These are phyloP conservation scores for Secale cereale DNA, from an alignment of 176 grass and related monocot species.

Conservation along the genomic window DNA sequence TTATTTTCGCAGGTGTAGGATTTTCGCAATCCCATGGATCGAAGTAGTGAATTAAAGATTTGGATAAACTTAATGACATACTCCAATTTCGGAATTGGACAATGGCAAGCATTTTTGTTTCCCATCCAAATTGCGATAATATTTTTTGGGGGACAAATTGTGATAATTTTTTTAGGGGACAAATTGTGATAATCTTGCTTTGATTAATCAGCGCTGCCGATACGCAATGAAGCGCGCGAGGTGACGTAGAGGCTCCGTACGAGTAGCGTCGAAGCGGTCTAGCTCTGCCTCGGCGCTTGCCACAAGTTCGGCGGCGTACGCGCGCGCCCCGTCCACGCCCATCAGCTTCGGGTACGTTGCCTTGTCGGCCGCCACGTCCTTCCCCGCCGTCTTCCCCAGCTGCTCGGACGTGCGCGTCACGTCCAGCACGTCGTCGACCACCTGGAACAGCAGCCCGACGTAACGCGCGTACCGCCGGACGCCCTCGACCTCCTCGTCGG, in stretches of 20 bases:
- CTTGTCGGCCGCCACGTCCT: background rate
- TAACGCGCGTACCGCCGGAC: conserved; percentile 1
- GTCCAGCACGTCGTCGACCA: conserved; percentile 11
- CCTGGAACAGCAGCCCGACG: conserved; percentile 2
- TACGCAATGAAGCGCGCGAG: background rate
- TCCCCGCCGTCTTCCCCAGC: conserved; percentile 9
- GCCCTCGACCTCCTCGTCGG: background rate
- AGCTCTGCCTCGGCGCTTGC: background rate
- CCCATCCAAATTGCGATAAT: too few relatives aligned
- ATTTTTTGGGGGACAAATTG: too few relatives aligned
- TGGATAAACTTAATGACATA: too few relatives aligned
- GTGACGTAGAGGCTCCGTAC: background rate
- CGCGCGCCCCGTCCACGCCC: conserved; percentile 9
- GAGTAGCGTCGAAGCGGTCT: background rate
- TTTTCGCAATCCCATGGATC: too few relatives aligned
- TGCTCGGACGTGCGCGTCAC: conserved; percentile 3
- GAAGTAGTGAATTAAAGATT: too few relatives aligned
- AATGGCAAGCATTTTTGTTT: too few relatives aligned
- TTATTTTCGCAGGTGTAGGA: too few relatives aligned
- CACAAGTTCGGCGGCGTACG: conserved; percentile 4
- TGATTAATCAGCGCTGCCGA: background rate
- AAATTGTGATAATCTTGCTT: background rate
- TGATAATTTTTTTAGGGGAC: too few relatives aligned
- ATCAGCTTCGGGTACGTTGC: conserved; percentile 10
- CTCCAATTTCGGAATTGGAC: too few relatives aligned